Conservation (phyloP, 805 yeast genomes). For the Saturnispora halmiae region DNA sequence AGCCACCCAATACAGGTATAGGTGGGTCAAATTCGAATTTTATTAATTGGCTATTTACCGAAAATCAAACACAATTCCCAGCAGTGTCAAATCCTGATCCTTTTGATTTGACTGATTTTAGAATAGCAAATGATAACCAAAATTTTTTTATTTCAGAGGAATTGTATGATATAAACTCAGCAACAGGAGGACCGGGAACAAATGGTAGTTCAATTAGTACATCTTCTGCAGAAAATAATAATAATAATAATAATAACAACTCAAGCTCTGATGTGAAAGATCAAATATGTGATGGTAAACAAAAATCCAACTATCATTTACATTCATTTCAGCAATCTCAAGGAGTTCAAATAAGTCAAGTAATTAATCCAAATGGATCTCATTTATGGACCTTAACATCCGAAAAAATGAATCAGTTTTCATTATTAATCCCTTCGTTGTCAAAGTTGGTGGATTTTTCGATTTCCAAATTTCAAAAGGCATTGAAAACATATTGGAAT, state of each 20-base stretch:
- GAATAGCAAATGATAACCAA: slow-evolving; percentile 21
- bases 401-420: slow-evolving; percentile 20
- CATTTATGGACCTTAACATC: slow-evolving; percentile 14
- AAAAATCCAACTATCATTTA: neutral
- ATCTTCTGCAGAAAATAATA: neutral
- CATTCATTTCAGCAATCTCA: slow-evolving; percentile 15
- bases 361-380: neutral
- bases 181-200: slow-evolving; percentile 14
- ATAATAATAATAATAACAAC: neutral
- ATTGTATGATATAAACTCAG: slow-evolving; percentile 15
- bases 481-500: slow-evolving; percentile 41
- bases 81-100: neutral
- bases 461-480: slow-evolving; percentile 22
- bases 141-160: slow-evolving; percentile 27
- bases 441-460: slow-evolving; percentile 25
- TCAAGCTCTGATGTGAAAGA: too few species aligned
- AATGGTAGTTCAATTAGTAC: neutral
- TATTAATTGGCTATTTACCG: slow-evolving; percentile 25
- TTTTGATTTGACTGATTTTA: slow-evolving; percentile 21
- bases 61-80: slow-evolving; percentile 3
- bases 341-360: slow-evolving; percentile 11
- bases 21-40: slow-evolving; percentile 16
- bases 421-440: slow-evolving; percentile 22
- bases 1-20: too few species aligned
- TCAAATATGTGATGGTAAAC: too few species aligned